These are phyloP conservation scores for Candida silvicultrix DNA, from an alignment of 805 yeast species.

Conservation along the genomic window DNA sequence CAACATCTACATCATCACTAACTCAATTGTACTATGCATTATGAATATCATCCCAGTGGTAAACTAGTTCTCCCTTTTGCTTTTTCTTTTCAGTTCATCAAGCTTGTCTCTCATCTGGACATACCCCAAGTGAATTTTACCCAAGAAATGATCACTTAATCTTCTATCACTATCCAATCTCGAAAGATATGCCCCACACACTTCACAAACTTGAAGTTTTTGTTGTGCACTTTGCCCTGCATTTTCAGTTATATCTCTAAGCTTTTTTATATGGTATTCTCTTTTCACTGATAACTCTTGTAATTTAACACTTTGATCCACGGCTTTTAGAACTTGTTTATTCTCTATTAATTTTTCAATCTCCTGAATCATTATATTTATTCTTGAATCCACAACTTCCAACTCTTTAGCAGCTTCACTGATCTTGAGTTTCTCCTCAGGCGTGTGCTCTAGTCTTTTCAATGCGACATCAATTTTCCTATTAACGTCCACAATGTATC, in stretches of 20 bases:
- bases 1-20: no score
- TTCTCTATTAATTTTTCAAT: slow-evolving; percentile 43
- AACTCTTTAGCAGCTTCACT: slow-evolving; percentile 48
- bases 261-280: slow-evolving; percentile 45
- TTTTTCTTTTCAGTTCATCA: slow-evolving; percentile 14
- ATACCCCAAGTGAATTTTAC: slow-evolving; percentile 81
- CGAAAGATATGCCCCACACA: slow-evolving; percentile 85
- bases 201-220: slow-evolving; percentile 82
- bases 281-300: slow-evolving; percentile 42
- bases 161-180: slow-evolving; percentile 83
- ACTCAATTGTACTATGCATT: no score
- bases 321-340: slow-evolving; percentile 44
- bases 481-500: slow-evolving; percentile 62
- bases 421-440: slow-evolving; percentile 62
- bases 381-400: slow-evolving; percentile 54
- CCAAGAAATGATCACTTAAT: slow-evolving; percentile 83
- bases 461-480: slow-evolving; percentile 56
- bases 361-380: slow-evolving; percentile 65
- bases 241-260: slow-evolving; percentile 58
- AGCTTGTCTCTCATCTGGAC: slow-evolving; percentile 58
- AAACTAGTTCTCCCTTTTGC: not conserved
- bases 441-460: slow-evolving; percentile 61
- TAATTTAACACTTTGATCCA: slow-evolving; percentile 42
- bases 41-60: no score
- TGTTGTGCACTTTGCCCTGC: slow-evolving; percentile 85